These are phyloP conservation scores for Skeletonema marinoi DNA, from an alignment of 108 stramenopile species.

Conservation along the genomic window DNA sequence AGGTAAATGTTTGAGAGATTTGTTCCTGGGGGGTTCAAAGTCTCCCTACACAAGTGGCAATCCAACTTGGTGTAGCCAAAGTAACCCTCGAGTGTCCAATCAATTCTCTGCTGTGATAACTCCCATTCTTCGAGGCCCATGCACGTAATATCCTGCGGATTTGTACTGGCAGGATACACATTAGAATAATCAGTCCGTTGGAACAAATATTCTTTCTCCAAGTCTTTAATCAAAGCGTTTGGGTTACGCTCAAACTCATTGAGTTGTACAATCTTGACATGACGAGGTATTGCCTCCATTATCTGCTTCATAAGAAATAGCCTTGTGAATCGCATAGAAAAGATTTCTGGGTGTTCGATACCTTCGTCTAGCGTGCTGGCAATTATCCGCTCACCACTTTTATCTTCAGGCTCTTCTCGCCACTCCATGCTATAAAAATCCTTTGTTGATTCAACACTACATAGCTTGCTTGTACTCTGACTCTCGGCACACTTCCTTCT, in stretches of 20 bases:
- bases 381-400: constrained; percentile 1
- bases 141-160: constrained; percentile 13
- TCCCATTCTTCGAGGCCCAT: constrained; percentile 33
- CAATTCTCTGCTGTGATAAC: constrained; percentile 37
- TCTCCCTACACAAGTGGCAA: constrained; percentile 36
- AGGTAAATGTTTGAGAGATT: constrained; percentile 32
- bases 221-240: constrained; percentile 26
- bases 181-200: neutral
- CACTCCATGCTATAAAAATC: constrained; percentile 27
- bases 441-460: constrained; percentile 2
- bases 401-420: neutral
- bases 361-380: neutral
- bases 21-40: neutral
- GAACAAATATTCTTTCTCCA: constrained; percentile 47
- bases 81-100: constrained; percentile 43
- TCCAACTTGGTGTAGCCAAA: constrained; percentile 48
- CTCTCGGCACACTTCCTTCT: constrained; percentile 11
- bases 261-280: constrained; percentile 38
- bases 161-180: constrained; percentile 1
- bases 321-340: constrained; percentile 32
- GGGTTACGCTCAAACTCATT: constrained; percentile 48
- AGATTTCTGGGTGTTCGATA: constrained; percentile 21
- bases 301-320: constrained; percentile 38
- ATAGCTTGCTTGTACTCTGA: neutral
- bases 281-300: constrained; percentile 34